Evolutionary conservation across 495 filamentous ascomycete species (phyloP), one percentile per base, ranked within the genome.

Genomic region (Neurospora terricola): DNA sequence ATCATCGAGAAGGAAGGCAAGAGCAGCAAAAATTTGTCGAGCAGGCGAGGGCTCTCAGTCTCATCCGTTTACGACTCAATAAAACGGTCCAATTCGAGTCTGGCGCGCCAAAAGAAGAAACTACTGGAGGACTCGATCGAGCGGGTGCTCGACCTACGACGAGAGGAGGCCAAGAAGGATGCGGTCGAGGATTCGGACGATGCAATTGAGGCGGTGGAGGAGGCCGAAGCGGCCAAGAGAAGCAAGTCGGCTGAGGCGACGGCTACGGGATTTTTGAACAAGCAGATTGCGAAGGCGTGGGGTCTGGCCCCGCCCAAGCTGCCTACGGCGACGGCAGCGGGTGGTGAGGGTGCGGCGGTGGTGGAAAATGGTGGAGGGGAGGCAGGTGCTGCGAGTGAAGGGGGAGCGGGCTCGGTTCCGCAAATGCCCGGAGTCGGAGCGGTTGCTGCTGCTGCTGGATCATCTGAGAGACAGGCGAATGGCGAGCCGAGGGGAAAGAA

Each of bases 91-190:
- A 97, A 97, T 77, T 97, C 94, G 1, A 92, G 90, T 73, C 80
- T 97, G 43, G 93, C 92, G 66, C 85, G 94, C 16, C 90, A 90
- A 75, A 92, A 91, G 8, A 97, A 96, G 81, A 89, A 88, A 71
- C 83, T 90, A 16, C 82, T 99, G 16, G 92, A 97, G 79, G 91
- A 94, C 76, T 92, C 93, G 68, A 92, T 98, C 75, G 94, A 97
- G 77, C 86, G 93, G 27, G 92, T 96, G 2, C 84, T 99, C 38
- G 88, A 88, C 30, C 89, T 95, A 16, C 78, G 97, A 12, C 89
- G 88, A 69, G 86, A 89, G 73, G 92, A 96, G 72, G 77, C 83
- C 69, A 85, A 86, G 70, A 83, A 85, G 36, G 84, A 86, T 72
- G 88, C 86, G n/a, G 84, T 87, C 45, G 82, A 78, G 9, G 84